These are phyloP conservation scores for Amanita muscaria DNA, from an alignment of 768 basidiomycete genomes.

Conservation along the genomic window DNA sequence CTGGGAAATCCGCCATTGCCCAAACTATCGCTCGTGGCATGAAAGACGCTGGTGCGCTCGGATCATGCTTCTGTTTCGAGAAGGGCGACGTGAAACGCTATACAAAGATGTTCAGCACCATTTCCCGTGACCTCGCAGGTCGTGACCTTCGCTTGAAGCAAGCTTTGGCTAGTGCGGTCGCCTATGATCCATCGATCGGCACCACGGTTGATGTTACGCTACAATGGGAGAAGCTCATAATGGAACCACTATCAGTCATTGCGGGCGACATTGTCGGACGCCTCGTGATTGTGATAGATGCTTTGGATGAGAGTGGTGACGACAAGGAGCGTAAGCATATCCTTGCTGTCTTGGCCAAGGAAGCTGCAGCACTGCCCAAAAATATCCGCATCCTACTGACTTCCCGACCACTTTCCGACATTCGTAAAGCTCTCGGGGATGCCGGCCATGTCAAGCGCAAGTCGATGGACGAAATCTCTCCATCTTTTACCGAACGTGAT, in stretches of 20 bases:
- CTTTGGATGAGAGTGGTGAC: slow-evolving; percentile 18
- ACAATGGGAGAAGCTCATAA: not conserved
- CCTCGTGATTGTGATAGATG: slow-evolving; percentile 18
- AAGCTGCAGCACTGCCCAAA: slow-evolving; percentile 14
- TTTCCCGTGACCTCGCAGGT: slow-evolving; percentile 3
- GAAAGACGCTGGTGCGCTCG: too few species aligned
- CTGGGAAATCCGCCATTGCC: too few species aligned
- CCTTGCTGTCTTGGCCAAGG: slow-evolving; percentile 14
- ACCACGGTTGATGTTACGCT: not conserved
- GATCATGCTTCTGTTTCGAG: too few species aligned
- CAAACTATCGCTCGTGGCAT: slow-evolving; percentile 5
- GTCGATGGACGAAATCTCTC: slow-evolving; percentile 10
- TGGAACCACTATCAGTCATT: not conserved
- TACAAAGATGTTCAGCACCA: slow-evolving; percentile 1
- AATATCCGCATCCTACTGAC: slow-evolving; percentile 24
- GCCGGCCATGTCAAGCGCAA: slow-evolving; percentile 1
- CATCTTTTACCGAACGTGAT: slow-evolving; percentile 1
- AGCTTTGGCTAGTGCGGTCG: not conserved
- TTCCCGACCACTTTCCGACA: slow-evolving; percentile 18
- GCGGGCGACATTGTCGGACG: not conserved
- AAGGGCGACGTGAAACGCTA: slow-evolving; percentile 3
- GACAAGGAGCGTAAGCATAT: slow-evolving; percentile 12
- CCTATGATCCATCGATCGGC: not conserved
- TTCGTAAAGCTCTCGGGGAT: slow-evolving; percentile 8
- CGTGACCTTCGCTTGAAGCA: not conserved